A percentile compares a stretch with the other conserved stretches of the same genome.
phyloP scores from a whole-genome alignment of 1,139 yeast genomes.

The Protomyces pachydermus region DNA sequence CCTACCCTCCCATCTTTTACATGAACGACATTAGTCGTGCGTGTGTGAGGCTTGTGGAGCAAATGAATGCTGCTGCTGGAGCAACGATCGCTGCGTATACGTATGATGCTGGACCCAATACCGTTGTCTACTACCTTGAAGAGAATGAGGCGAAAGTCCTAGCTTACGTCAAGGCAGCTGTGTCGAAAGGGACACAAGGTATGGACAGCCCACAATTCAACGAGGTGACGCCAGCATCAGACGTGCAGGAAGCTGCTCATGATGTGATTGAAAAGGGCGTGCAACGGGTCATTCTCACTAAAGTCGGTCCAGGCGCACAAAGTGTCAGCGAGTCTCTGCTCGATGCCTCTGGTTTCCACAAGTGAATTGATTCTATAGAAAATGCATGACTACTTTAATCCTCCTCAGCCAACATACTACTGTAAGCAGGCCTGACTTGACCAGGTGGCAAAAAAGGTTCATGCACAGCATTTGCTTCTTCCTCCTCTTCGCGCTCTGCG shows the following conservation, averaged over 20 bases:
- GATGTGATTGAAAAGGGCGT: slow-evolving; percentile 68
- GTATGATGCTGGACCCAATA: slow-evolving; percentile 98
- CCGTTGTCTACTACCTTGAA: slow-evolving; percentile 81
- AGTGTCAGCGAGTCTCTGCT: slow-evolving; percentile 26
- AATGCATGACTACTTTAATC: not conserved
- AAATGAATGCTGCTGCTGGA: slow-evolving; percentile 60
- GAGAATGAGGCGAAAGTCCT: slow-evolving; percentile 62
- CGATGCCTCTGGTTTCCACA: not conserved
- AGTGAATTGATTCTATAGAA: not conserved
- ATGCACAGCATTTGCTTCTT: not conserved
- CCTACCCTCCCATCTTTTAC: slow-evolving; percentile 92
- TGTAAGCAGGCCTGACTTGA: not conserved
- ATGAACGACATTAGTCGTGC: slow-evolving; percentile 91
- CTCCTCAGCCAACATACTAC: not conserved
- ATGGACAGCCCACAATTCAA: slow-evolving; percentile 42
- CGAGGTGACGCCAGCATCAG: slow-evolving; percentile 45
- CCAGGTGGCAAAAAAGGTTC: not conserved
- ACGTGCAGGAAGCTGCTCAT: slow-evolving; percentile 63
- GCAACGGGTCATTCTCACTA: slow-evolving; percentile 72
- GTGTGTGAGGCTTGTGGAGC: slow-evolving; percentile 74
- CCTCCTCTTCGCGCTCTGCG: not conserved
- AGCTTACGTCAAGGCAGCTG: slow-evolving; percentile 42
- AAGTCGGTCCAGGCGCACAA: slow-evolving; percentile 79
- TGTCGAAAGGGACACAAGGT: slow-evolving; percentile 67
- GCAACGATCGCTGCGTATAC: slow-evolving; percentile 85